Percentiles rank a stretch among this genome's conserved stretches.
These are phyloP conservation scores for Meyerozyma athensensis DNA, from an alignment of 1,139 yeast genomes.

Conservation along the genomic window DNA sequence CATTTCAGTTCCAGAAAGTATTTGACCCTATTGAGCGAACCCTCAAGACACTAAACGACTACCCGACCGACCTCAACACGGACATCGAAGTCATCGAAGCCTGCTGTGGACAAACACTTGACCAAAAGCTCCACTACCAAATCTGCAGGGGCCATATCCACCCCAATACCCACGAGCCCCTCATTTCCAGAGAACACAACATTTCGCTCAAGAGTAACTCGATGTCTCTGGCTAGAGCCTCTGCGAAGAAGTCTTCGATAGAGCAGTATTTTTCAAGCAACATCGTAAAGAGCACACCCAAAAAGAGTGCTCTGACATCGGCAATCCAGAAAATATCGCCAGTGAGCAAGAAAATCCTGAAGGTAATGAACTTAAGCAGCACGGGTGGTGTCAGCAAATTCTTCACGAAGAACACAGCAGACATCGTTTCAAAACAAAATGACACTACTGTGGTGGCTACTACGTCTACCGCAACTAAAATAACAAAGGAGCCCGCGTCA, in stretches of 20 bases:
- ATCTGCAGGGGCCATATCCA: constrained; percentile 65
- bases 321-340: background rate
- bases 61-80: constrained; percentile 37
- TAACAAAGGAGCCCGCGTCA: constrained; percentile 7
- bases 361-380: no score
- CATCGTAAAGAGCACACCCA: background rate
- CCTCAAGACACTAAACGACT: constrained; percentile 55
- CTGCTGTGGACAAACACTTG: constrained; percentile 61
- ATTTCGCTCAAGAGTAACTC: constrained; percentile 25
- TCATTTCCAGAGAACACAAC: constrained; percentile 44
- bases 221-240: constrained; percentile 8
- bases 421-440: no score
- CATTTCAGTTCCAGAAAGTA: constrained; percentile 85
- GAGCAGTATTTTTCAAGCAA: constrained; percentile 2
- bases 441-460: constrained; percentile 4
- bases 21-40: constrained; percentile 55
- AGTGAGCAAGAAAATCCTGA: background rate
- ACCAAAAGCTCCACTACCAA: constrained; percentile 42
- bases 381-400: constrained; percentile 14
- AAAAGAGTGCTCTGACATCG: background rate
- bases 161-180: constrained; percentile 54
- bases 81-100: constrained; percentile 39
- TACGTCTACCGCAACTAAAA: constrained; percentile 2
- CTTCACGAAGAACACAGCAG: constrained; percentile 10
- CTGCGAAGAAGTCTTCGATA: constrained; percentile 2